Conservation (phyloP, 2,329 filamentous ascomycete species). For the Fusarium caatingaense region DNA sequence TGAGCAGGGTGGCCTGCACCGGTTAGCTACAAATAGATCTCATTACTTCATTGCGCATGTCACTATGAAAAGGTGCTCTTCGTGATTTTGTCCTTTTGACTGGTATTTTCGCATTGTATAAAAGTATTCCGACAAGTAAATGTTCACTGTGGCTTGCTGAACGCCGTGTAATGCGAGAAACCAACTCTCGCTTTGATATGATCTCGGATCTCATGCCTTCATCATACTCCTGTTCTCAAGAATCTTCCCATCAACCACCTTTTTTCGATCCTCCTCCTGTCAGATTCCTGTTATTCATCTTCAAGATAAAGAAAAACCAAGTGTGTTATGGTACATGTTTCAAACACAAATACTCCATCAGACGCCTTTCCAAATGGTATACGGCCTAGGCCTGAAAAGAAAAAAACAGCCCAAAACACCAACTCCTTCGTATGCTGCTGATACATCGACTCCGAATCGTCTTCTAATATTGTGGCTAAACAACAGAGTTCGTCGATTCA, state of each 20-base stretch:
- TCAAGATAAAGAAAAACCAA: conserved; percentile 22
- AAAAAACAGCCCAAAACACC: conserved; percentile 28
- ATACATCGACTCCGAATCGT: conserved; percentile 10
- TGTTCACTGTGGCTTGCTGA: conserved; percentile 36
- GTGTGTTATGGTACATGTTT: conserved; percentile 42
- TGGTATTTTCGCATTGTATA: not conserved
- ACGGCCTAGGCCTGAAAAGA: conserved; percentile 9
- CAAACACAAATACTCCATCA: conserved; percentile 18
- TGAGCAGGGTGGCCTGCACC: not conserved
- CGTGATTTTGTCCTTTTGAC: not conserved
- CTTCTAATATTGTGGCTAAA: conserved; percentile 12
- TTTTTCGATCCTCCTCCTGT: conserved; percentile 5
- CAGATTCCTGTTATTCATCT: conserved; percentile 25
- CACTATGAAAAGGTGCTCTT: not conserved
- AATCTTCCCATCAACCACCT: conserved; percentile 13
- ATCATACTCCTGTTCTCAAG: conserved; percentile 13
- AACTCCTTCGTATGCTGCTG: conserved; percentile 40
- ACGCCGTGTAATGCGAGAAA: conserved; percentile 34
- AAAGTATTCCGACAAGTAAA: conserved; percentile 26
- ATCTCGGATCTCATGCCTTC: conserved; percentile 15
- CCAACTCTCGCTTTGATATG: conserved; percentile 30
- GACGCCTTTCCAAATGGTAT: conserved; percentile 43
- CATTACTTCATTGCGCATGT: conserved; percentile 2
- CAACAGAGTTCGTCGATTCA: conserved; percentile 42
- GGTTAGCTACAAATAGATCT: conserved; percentile 21